Evolutionary conservation across 2,329 filamentous ascomycete species (phyloP).

Genomic region (Aulographum hederae): DNA sequence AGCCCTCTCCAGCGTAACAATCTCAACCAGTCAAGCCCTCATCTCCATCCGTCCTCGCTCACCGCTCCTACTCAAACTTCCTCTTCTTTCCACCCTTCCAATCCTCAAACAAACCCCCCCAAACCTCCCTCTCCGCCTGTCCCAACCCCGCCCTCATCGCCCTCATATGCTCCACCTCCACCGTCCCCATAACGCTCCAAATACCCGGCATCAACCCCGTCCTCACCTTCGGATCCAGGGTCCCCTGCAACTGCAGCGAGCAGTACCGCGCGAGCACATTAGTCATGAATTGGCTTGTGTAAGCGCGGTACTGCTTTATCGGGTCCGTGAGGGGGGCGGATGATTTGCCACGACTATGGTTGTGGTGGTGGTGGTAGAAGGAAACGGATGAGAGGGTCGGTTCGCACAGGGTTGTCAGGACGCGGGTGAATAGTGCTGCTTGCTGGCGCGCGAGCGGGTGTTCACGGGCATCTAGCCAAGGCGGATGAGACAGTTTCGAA

Average conservation of each 20-base stretch:
- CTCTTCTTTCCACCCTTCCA: too few species aligned
- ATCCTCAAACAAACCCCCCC: too few species aligned
- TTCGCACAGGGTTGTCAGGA: slow-evolving; percentile 42
- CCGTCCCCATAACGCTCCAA: slow-evolving; percentile 19
- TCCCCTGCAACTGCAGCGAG: slow-evolving; percentile 28
- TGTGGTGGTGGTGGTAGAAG: slow-evolving; percentile 16
- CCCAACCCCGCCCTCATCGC: slow-evolving; percentile 20
- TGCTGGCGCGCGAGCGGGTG: slow-evolving; percentile 20
- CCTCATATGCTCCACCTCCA: slow-evolving; percentile 14
- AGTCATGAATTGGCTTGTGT: slow-evolving; percentile 38
- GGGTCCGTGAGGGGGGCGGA: slow-evolving; percentile 33
- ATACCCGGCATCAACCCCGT: slow-evolving; percentile 38
- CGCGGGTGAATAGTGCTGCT: slow-evolving; percentile 31
- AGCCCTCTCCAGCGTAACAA: too few species aligned
- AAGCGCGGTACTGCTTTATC: slow-evolving; percentile 37
- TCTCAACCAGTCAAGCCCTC: too few species aligned
- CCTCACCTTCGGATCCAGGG: slow-evolving; percentile 32
- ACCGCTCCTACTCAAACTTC: too few species aligned
- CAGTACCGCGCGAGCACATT: slow-evolving; percentile 40
- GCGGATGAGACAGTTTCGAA: slow-evolving; percentile 10
- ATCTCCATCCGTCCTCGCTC: too few species aligned
- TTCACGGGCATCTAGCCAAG: slow-evolving; percentile 12
- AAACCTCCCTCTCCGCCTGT: slow-evolving; percentile 15
- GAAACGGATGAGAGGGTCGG: slow-evolving; percentile 38
- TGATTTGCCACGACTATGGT: slow-evolving; percentile 8